These are phyloP conservation scores for Fusarium praegraminearum DNA, from an alignment of 2,329 filamentous ascomycete genomes.

Conservation along the genomic window DNA sequence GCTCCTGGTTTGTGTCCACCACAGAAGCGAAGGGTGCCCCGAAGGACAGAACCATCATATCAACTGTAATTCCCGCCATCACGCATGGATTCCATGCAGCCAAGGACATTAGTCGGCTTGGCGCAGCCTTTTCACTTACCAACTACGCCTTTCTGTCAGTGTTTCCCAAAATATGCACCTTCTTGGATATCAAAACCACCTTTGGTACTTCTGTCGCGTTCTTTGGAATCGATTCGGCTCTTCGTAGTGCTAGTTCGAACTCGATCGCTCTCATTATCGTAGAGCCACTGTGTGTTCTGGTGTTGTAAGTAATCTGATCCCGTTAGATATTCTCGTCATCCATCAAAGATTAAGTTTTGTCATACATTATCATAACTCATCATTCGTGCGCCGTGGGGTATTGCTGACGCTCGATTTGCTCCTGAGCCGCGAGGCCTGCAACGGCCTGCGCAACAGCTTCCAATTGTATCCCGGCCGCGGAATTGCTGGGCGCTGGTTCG, in stretches of 20 bases:
- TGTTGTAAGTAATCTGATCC: slow-evolving; percentile 63
- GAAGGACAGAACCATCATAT: slow-evolving; percentile 55
- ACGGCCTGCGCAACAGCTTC: slow-evolving; percentile 65
- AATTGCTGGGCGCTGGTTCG: slow-evolving; percentile 45
- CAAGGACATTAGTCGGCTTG: slow-evolving; percentile 50
- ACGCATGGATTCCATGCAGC: slow-evolving; percentile 50
- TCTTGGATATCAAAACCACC: slow-evolving; percentile 50
- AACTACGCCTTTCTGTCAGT: slow-evolving; percentile 52
- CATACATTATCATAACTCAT: slow-evolving; percentile 4
- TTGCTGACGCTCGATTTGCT: slow-evolving; percentile 55
- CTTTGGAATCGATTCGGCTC: slow-evolving; percentile 50
- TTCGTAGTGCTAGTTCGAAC: slow-evolving; percentile 50
- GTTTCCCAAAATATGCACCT: slow-evolving; percentile 58
- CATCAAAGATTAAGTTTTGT: not conserved
- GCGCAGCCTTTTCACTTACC: slow-evolving; percentile 55
- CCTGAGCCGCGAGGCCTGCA: slow-evolving; percentile 57
- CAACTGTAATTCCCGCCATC: slow-evolving; percentile 52
- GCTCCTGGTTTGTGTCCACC: not conserved
- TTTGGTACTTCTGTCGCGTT: slow-evolving; percentile 45
- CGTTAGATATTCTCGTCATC: slow-evolving; percentile 22
- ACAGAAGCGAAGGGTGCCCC: not conserved
- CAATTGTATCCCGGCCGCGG: slow-evolving; percentile 55
- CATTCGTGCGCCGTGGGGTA: slow-evolving; percentile 46
- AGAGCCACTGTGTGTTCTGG: slow-evolving; percentile 63
- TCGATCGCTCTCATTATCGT: slow-evolving; percentile 63